Evolutionary conservation across 129 eudicot species (phyloP), one percentile per base, ranked within the genome.

Genomic region (Scalesia atractyloides): DNA sequence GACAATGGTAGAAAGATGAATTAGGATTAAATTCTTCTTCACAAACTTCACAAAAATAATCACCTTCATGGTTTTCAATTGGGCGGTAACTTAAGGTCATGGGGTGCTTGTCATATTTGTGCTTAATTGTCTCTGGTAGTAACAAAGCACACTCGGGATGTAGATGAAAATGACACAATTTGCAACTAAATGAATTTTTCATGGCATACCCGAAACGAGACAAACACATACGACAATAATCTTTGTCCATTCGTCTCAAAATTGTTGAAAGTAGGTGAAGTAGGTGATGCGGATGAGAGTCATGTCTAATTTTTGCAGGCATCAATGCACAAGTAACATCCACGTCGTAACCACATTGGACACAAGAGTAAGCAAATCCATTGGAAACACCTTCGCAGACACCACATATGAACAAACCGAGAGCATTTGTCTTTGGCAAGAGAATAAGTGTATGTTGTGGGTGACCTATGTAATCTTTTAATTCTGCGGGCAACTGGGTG

Each of bases 41-140:
- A 0, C 75, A 76, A 37, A 66, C 14, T 43, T 76, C 74, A 66
- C 80, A 76, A 56, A 37, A 66, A 17, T 76, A 67, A 30, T 54
- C 61, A 59, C 73, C 66, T 4, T 15, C 34, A 16, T 67, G 58
- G 68, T 67, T 60, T 48, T 76, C 74, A 46, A 11, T 30, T 1
- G 80, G 62, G 14, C 14, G 1, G 15, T 56, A 56, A 20, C 13
- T 19, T 56, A 56, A 30, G 33, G 15, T 10, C 34, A 56, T 19
- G 14, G 33, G 33, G 61, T 54, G 61, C 26, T 18, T 54, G 61
- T 54, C 61, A 54, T 56, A 56, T 30, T 9, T 56, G 34, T 56
- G 62, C 15, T 5, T 56, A 7, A 56, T 56, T 19, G 62, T 19
- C 62, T 56, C 15, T 0, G 33, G 61, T 19, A 54, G 1, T 5